phyloP scores from a whole-genome alignment of 805 yeast genomes.

The Candida pseudoglaebosa region DNA sequence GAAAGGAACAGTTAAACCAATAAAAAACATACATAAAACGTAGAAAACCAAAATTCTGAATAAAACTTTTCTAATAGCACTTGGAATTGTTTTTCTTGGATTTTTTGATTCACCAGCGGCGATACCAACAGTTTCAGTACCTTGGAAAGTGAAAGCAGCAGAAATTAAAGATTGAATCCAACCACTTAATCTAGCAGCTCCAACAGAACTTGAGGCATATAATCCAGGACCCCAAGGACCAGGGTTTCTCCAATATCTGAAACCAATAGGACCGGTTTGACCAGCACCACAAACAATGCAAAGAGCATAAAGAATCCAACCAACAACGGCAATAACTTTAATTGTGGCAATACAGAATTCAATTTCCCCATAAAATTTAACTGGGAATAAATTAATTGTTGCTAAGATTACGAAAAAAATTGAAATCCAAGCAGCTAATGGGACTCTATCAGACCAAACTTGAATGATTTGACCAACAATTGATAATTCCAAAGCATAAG shows the following conservation, averaged over 20 bases:
- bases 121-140: constrained; percentile 72
- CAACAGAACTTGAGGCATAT: constrained; percentile 37
- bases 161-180: constrained; percentile 66
- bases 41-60: constrained; percentile 64
- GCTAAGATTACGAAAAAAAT: constrained; percentile 60
- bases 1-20: constrained; percentile 68
- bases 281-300: constrained; percentile 79
- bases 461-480: constrained; percentile 63
- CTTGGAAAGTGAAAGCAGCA: constrained; percentile 80
- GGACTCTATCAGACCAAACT: constrained; percentile 68
- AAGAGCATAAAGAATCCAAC: constrained; percentile 64
- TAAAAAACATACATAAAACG: constrained; percentile 60
- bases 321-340: constrained; percentile 65
- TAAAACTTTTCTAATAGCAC: constrained; percentile 66
- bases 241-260: constrained; percentile 78
- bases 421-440: constrained; percentile 67
- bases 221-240: constrained; percentile 73
- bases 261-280: constrained; percentile 64
- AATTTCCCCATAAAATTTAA: constrained; percentile 65
- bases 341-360: constrained; percentile 72
- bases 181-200: constrained; percentile 61
- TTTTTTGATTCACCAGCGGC: constrained; percentile 71
- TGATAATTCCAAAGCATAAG: constrained; percentile 70
- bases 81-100: constrained; percentile 68
- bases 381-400: constrained; percentile 58